Base-by-base conservation (phyloP, 2,329 filamentous ascomycete genomes). In the Gnomoniopsis smithogilvyi region DNA sequence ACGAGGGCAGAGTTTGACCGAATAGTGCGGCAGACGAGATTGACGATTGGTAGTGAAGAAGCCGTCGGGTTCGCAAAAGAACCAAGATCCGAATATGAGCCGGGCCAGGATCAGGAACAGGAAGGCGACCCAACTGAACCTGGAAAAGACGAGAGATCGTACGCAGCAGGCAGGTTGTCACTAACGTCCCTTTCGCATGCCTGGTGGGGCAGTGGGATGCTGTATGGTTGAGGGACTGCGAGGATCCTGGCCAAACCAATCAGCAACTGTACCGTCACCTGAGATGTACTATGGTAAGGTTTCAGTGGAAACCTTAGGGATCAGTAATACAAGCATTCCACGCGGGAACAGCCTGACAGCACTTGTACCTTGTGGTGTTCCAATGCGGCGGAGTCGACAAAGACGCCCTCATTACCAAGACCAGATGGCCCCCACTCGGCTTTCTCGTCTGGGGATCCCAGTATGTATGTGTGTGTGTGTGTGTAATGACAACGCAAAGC, bases 11-110 rank as follows among this genome's bases (percentile, higher is more conserved):
- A 30, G n/a, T 59, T 45, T 15, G 38, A 17, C 47, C 30, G 52
- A 41, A 24, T 49, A 14, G 51, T 58, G 57, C 52, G 54, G 47
- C 49, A 34, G 53, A 45, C 36, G 60, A 62, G 57, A 54, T 60
- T 54, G 60, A 62, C 53, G 53, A 38, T 38, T 34, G 47, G n/a
- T n/a, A n/a, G n/a, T n/a, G 58, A 30, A 46, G 47, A 19, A 48
- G 26, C 47, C 49, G 52, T 41, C 26, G 48, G 52, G 51, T 56
- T 49, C 38, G 48, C 26, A 19, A 62, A 58, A 54, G 47, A 38
- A 59, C 26, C 45, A 36, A 54, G 24, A 48, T n/a, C 47, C 24
- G 47, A 50, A 33, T 22, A 26, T 33, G 24, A 50, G 17, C 54
- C 22, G 33, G 36, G 19, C 19, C 21, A 21, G 21, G 10, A 14